Evolutionary conservation across 306 rosid species (phyloP).

Genomic region (Ceratonia siliqua): DNA sequence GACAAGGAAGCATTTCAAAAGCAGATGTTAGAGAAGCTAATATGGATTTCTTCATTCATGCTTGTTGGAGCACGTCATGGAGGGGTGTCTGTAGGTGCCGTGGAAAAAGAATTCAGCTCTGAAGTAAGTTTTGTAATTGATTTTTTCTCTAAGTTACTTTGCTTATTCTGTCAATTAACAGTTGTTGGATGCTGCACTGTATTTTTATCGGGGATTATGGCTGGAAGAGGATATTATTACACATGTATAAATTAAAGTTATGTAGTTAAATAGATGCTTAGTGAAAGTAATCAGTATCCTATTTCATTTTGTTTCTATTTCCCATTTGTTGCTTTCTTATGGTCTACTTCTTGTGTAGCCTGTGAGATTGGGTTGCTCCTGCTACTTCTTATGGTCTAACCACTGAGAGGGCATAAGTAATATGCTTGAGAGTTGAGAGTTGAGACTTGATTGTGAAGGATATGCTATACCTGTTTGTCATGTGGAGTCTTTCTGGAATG

Average conservation of each 20-base stretch:
- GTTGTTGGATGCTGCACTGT: background rate
- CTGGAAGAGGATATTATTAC: background rate
- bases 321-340: background rate
- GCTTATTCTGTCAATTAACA: slow-evolving; percentile 1
- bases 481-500: background rate
- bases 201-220: background rate
- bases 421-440: background rate
- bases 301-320: background rate
- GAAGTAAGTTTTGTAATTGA: slow-evolving; percentile 58
- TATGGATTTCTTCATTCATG: slow-evolving; percentile 96
- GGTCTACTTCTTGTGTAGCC: too few species aligned
- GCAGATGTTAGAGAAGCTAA: slow-evolving; percentile 94
- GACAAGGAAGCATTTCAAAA: slow-evolving; percentile 78
- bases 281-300: background rate
- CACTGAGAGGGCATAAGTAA: background rate
- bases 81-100: slow-evolving; percentile 76
- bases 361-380: too few species aligned
- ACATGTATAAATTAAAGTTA: background rate
- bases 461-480: background rate
- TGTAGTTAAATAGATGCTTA: background rate
- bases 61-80: slow-evolving; percentile 95
- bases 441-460: background rate
- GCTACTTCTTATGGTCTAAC: too few species aligned
- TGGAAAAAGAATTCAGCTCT: slow-evolving; percentile 71
- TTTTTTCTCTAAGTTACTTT: slow-evolving; percentile 14